phyloP scores from a whole-genome alignment of 176 grass and related monocot species.

The sorghum (Sorghum bicolor) region Sorghum_bicolor_NCBIv3 NC_012878.2:49859501-49860000 shows the following conservation, averaged over 20 bases:
- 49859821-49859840: not conserved
- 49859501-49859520: not conserved
- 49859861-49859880: not conserved
- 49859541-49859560: constrained; percentile 1
- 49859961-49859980: not conserved
- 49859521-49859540: not conserved
- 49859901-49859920: not conserved
- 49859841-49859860: not conserved
- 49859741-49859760: not conserved
- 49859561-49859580: not conserved
- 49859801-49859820: not conserved
- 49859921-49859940: not conserved
- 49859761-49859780: not conserved
- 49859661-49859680: not conserved
- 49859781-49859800: not conserved
- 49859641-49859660: not conserved
- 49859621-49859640: not conserved
- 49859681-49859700: not conserved
- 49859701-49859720: not conserved
- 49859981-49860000: not conserved
- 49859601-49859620: constrained; percentile 15
- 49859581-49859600: constrained; percentile 8
- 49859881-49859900: not conserved
- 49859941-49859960: not conserved
- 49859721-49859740: not conserved